phyloP scores from a whole-genome alignment of 176 grass and related monocot genomes.

The Oryza longistaminata region DNA sequence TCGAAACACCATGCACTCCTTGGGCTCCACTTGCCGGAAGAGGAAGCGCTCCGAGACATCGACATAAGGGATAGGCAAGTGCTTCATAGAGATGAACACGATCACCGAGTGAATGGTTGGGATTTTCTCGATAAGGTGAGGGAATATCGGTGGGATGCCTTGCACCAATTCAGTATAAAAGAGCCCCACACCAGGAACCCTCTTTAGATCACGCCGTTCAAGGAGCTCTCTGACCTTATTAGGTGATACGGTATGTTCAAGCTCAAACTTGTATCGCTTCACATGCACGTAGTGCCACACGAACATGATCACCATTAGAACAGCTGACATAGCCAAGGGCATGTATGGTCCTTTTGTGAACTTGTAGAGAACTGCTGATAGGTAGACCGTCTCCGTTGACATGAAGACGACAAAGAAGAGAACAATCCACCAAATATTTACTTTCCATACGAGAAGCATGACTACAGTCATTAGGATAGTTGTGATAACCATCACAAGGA shows the following conservation, averaged over 20 bases:
- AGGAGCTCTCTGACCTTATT: conserved; percentile 39
- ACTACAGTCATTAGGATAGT: conserved; percentile 58
- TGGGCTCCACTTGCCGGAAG: conserved; percentile 60
- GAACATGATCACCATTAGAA: conserved; percentile 66
- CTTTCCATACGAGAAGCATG: conserved; percentile 68
- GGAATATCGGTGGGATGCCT: conserved; percentile 72
- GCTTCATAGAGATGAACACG: conserved; percentile 68
- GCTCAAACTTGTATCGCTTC: conserved; percentile 64
- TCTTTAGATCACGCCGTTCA: conserved; percentile 18
- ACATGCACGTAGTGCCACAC: conserved; percentile 82
- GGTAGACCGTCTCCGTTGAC: conserved; percentile 58
- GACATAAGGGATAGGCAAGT: conserved; percentile 46
- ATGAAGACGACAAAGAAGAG: conserved; percentile 60
- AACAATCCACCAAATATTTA: conserved; percentile 52
- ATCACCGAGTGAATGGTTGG: conserved; percentile 57
- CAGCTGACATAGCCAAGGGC: conserved; percentile 40
- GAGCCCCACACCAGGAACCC: conserved; percentile 62
- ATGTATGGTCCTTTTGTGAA: conserved; percentile 58
- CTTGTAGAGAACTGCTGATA: conserved; percentile 62
- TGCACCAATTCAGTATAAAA: conserved; percentile 86
- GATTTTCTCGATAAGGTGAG: conserved; percentile 67
- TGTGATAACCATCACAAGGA: conserved; percentile 65
- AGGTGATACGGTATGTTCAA: conserved; percentile 35
- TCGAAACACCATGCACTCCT: conserved; percentile 53
- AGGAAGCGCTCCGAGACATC: conserved; percentile 58